These are phyloP conservation scores for Kodamaea ohmeri DNA, from an alignment of 1,139 yeast species.

Conservation along the genomic window DNA sequence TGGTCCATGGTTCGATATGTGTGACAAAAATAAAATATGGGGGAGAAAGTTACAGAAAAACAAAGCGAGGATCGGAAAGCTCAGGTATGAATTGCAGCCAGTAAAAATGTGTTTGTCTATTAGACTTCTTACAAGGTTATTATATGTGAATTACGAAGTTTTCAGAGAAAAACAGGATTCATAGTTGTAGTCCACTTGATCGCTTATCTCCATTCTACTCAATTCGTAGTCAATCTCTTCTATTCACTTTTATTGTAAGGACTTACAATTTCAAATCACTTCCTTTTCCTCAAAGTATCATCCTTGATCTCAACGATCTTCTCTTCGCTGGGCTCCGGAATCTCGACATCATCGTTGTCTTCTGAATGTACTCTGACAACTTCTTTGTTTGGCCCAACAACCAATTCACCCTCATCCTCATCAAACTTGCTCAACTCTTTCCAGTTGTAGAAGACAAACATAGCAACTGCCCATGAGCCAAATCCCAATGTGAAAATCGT, in stretches of 20 bases:
- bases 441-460: constrained; percentile 19
- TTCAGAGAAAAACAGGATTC: no score
- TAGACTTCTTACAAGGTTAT: no score
- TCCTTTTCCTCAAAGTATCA: not conserved
- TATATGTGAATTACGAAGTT: no score
- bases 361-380: not conserved
- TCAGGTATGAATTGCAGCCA: no score
- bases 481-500: constrained; percentile 38
- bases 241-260: not conserved
- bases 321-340: constrained; percentile 1
- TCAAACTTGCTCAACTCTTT: constrained; percentile 5
- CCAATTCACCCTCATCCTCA: constrained; percentile 1
- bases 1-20: constrained; percentile 3
- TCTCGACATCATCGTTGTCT: constrained; percentile 1
- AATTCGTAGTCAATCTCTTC: not conserved
- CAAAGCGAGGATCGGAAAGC: no score
- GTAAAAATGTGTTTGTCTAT: no score
- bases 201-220: not conserved
- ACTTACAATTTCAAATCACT: not conserved
- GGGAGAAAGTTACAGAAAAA: not conserved
- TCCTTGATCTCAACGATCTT: not conserved
- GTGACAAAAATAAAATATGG: not conserved
- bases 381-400: constrained; percentile 1
- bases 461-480: constrained; percentile 38
- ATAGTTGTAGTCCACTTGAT: no score